Evolutionary conservation across 495 filamentous ascomycete genomes (phyloP), one percentile per base, ranked within the genome.

Genomic region (Jackrogersella minutella): DNA sequence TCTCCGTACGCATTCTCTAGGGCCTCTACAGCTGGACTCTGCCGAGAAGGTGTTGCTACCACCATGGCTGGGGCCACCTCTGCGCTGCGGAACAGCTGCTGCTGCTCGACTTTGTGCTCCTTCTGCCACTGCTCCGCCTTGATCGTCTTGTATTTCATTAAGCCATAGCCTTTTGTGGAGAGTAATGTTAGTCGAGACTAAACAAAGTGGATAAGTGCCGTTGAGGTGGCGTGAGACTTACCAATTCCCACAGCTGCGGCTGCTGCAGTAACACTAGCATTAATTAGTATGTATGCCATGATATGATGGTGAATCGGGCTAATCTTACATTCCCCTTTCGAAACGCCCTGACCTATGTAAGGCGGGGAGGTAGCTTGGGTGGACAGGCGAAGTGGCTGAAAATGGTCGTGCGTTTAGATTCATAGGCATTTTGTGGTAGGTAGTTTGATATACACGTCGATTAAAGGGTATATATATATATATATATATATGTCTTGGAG

Each of bases 1-100:
- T 84, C 84, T n/a, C 86, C 86, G 37, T 87, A 88, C 1, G 86
- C 85, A 28, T 88, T 82, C 77, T 78, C 76, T 50, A 82, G 55
- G 8, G 60, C 69, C 31, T 68, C 66, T 70, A 67, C 30, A 68
- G 69, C 21, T 44, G 17, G 11, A 11, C 31, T 8, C 69, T 60
- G 40, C 68, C 62, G 49, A 26, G 55, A 17, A n/a, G 73, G 51
- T 31, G 69, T 73, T 10, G 60, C 56, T 46, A 73, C 74, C 28
- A 41, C 24, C 11, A 58, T 24, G 17, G 71, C 70, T 5, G 55
- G 53, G 21, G 37, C 40, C 5, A 59, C 55, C 19, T 67, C 66
- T 10, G 63, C 65, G 62, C 57, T 65, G 2, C 59, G 52, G 36
- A 65, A 66, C 14, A 61, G n/a, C 19, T 68, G 65, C 19, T 62